Conservation (phyloP, 2,329 filamentous ascomycete species). For the Juglanconis sp. region DNA sequence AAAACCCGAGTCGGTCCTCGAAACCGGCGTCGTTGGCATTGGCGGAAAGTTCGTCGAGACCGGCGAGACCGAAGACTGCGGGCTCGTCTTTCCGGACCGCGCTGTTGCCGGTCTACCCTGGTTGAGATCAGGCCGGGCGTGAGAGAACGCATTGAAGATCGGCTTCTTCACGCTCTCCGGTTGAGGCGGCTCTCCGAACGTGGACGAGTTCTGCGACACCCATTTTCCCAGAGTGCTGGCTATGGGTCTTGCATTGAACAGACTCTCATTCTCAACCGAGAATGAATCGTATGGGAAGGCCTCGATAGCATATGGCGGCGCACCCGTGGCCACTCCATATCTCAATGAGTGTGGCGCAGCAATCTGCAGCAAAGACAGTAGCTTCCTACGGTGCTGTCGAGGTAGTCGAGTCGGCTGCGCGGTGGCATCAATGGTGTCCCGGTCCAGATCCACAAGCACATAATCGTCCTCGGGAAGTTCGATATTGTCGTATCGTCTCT, state of each 20-base stretch:
- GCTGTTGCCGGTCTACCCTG: constrained; percentile 78
- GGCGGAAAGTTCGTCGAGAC: constrained; percentile 75
- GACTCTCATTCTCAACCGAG: constrained; percentile 76
- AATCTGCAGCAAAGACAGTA: constrained; percentile 81
- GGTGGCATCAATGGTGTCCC: constrained; percentile 84
- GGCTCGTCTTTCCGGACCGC: constrained; percentile 59
- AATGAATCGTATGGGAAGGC: constrained; percentile 89
- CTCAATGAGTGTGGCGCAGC: constrained; percentile 87
- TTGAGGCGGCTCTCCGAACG: constrained; percentile 70
- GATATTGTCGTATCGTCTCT: constrained; percentile 82
- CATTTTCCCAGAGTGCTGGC: constrained; percentile 77
- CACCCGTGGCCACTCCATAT: constrained; percentile 82
- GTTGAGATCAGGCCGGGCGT: constrained; percentile 65
- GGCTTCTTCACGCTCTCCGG: constrained; percentile 53
- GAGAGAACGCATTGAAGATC: constrained; percentile 88
- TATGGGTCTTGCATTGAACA: constrained; percentile 71
- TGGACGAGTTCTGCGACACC: constrained; percentile 83
- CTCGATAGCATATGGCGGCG: constrained; percentile 89
- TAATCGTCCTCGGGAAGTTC: constrained; percentile 93
- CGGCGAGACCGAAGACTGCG: constrained; percentile 68
- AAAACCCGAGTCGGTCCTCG: constrained; percentile 87
- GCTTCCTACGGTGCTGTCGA: constrained; percentile 83
- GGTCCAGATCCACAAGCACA: constrained; percentile 89
- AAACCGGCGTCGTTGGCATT: constrained; percentile 74
- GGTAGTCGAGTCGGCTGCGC: constrained; percentile 74